A percentile compares a stretch with the other conserved stretches of the same genome.
Evolutionary conservation across 1,284 basidiomycete species (phyloP).

Genomic region (Boletellus deceptivus): DNA sequence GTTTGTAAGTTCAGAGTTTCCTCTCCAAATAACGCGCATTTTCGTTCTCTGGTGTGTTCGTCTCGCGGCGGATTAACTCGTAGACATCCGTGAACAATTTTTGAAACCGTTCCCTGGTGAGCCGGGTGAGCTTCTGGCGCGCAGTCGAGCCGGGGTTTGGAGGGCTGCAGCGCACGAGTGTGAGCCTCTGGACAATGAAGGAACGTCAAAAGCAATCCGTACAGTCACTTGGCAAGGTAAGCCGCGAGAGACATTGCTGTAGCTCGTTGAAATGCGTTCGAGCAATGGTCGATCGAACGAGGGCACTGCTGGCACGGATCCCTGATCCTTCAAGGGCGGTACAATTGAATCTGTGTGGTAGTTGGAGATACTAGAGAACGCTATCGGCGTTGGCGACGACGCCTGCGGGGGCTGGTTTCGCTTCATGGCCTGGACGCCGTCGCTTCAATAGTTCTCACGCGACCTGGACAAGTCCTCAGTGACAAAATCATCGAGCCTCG

Average conservation of each 20-base stretch:
- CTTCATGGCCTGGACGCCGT: slow-evolving; percentile 28
- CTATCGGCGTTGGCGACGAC: slow-evolving; percentile 74
- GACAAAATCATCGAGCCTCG: no score
- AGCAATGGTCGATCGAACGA: slow-evolving; percentile 62
- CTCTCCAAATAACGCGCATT: slow-evolving; percentile 37
- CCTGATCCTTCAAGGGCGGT: slow-evolving; percentile 59
- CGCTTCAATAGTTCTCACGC: slow-evolving; percentile 15
- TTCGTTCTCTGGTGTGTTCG: slow-evolving; percentile 58
- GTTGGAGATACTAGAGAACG: slow-evolving; percentile 81
- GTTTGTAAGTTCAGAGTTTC: slow-evolving; percentile 3
- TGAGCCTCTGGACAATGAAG: not conserved
- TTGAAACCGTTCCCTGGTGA: slow-evolving; percentile 90
- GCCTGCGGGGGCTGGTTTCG: slow-evolving; percentile 36
- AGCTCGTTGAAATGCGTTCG: slow-evolving; percentile 76
- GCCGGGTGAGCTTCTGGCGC: slow-evolving; percentile 84
- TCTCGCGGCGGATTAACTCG: slow-evolving; percentile 79
- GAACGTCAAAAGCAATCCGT: not conserved
- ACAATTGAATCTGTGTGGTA: slow-evolving; percentile 76
- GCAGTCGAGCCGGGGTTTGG: slow-evolving; percentile 82
- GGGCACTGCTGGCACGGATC: slow-evolving; percentile 49
- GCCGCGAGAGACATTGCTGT: slow-evolving; percentile 65
- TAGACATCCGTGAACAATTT: slow-evolving; percentile 94
- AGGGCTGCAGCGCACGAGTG: slow-evolving; percentile 33
- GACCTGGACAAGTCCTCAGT: not conserved
- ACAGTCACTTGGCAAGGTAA: slow-evolving; percentile 72